Evolutionary conservation across 441 rosid species (phyloP).

Genomic region (Theobroma grandiflorum): DNA sequence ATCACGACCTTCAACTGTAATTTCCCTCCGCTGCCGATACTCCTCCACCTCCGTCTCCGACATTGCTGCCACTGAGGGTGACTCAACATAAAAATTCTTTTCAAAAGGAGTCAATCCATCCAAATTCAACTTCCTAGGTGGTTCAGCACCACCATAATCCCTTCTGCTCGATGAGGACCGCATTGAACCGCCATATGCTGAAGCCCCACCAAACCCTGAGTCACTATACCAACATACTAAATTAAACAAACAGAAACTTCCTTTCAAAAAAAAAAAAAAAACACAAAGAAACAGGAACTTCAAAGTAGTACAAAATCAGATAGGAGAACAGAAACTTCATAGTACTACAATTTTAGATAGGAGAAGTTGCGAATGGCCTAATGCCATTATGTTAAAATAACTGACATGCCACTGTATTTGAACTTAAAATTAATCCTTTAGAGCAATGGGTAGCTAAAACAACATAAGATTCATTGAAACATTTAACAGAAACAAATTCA

Average conservation of each 20-base stretch:
- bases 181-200: conserved; percentile 60
- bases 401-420: neutral
- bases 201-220: conserved; percentile 90
- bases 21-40: conserved; percentile 72
- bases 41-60: conserved; percentile 80
- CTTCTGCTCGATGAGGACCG: conserved; percentile 62
- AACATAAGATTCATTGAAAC: neutral
- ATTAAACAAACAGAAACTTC: conserved; percentile 41
- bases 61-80: conserved; percentile 79
- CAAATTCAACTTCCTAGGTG: conserved; percentile 75
- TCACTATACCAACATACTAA: conserved; percentile 59
- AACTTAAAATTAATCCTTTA: neutral
- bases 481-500: neutral
- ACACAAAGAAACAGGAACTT: conserved; percentile 35
- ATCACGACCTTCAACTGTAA: conserved; percentile 90
- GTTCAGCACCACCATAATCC: conserved; percentile 56
- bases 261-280: too few species aligned
- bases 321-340: neutral
- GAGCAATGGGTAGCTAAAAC: neutral
- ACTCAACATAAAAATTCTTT: conserved; percentile 89
- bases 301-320: conserved; percentile 19
- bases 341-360: neutral
- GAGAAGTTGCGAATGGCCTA: neutral
- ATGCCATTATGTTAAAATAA: neutral
- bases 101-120: conserved; percentile 94